phyloP scores from a whole-genome alignment of 2,329 filamentous ascomycete genomes.

The Endothia cerciana region DNA sequence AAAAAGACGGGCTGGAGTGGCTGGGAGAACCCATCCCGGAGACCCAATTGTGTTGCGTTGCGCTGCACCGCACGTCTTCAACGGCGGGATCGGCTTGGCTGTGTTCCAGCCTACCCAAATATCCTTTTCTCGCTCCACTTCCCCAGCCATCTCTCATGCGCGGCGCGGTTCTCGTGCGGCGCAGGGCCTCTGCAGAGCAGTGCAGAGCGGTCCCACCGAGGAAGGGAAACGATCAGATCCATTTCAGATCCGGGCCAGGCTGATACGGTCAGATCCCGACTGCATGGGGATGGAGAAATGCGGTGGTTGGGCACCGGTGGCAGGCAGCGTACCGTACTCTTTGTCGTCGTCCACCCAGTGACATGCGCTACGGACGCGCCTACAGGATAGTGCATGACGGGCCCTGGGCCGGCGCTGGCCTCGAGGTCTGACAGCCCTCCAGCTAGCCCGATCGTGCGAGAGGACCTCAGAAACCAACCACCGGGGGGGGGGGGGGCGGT shows the following conservation, averaged over 20 bases:
- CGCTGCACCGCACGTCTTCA: not conserved
- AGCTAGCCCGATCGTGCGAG: too few species aligned
- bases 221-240: slow-evolving; percentile 8
- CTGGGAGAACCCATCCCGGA: slow-evolving; percentile 30
- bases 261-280: not conserved
- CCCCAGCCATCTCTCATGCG: slow-evolving; percentile 27
- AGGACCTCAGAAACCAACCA: too few species aligned
- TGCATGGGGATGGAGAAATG: slow-evolving; percentile 15
- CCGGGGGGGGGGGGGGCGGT: too few species aligned
- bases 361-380: slow-evolving; percentile 4
- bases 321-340: too few species aligned
- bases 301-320: slow-evolving; percentile 23
- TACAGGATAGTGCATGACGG: slow-evolving; percentile 1
- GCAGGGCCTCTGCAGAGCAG: too few species aligned
- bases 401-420: slow-evolving; percentile 4
- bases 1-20: slow-evolving; percentile 30
- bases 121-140: slow-evolving; percentile 18
- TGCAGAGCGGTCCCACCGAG: not conserved
- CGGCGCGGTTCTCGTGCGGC: not conserved
- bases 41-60: slow-evolving; percentile 31
- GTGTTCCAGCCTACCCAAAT: slow-evolving; percentile 15
- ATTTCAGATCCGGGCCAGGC: slow-evolving; percentile 23
- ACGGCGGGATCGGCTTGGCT: not conserved
- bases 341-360: not conserved
- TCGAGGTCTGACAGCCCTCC: not conserved